Base-by-base conservation (phyloP, 129 eudicot species). In the Tanacetum coccineum region DNA sequence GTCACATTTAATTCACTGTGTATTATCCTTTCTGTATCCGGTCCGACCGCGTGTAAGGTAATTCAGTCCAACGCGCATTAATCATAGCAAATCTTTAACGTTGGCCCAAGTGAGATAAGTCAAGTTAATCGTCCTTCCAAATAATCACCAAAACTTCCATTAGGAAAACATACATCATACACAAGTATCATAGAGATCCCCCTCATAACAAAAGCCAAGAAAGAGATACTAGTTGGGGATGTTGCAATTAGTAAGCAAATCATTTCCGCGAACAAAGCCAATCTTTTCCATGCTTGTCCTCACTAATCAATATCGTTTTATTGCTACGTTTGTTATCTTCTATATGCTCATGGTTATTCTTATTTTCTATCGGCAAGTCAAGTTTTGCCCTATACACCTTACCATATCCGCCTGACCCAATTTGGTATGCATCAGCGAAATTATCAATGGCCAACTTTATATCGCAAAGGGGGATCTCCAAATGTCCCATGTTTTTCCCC, bases 131-230 rank as follows among this genome's bases (percentile, higher is more conserved):
- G 28, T 53, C 1, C 59, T 9, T 25, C 59, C 59, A 53, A 53
- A 19, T 53, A 53, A 53, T 53, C 59, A 53, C 21, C 6, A 19
- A 53, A 5, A 25, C 26, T 17, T 19, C 28, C 28, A 19, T 53
- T 18, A 53, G 13, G 21, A n/a, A n/a, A 53, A 25, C 59, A 53
- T 53, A 13, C 28, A n/a, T 53, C 59, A 19, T 19, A 53, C 13
- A 53, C 59, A 53, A 53, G 59, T 53, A 53, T 4, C 59, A 53
- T 53, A 19, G 59, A 17, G 59, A 53, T 17, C n/a, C n/a, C 59
- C 26, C 21, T 53, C 59, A 2, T 17, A 0, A 19, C 59, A 53
- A 53, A 3, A 53, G 59, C 59, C 59, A 53, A 53, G 59, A n/a
- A 19, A 53, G 59, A 53, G 59, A 53, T 25, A 53, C 59, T 18